phyloP scores from a whole-genome alignment of 208 protist genomes.

The Crithidia acanthocephali region DNA sequence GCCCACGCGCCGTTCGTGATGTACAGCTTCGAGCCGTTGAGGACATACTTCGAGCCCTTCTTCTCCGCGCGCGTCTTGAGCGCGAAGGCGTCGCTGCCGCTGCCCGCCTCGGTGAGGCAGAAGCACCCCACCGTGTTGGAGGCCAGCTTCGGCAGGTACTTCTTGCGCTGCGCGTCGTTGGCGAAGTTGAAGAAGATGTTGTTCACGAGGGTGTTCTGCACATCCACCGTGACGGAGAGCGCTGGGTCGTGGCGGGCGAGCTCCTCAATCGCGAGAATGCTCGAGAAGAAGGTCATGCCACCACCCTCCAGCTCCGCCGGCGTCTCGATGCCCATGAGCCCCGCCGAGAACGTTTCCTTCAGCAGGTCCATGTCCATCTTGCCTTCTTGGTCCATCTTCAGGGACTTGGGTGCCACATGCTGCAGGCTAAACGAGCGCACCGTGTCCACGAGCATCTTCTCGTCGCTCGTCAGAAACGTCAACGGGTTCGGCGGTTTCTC shows the following conservation, averaged over 20 bases:
- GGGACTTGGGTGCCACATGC: conserved; percentile 64
- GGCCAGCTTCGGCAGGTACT: conserved; percentile 92
- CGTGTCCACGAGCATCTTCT: conserved; percentile 71
- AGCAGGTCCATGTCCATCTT: conserved; percentile 72
- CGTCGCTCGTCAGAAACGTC: conserved; percentile 63
- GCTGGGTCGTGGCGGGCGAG: conserved; percentile 88
- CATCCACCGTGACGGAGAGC: conserved; percentile 88
- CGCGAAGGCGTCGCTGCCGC: conserved; percentile 93
- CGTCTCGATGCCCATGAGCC: conserved; percentile 90
- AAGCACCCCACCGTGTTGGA: conserved; percentile 88
- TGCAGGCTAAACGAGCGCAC: conserved; percentile 72
- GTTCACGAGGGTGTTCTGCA: conserved; percentile 94
- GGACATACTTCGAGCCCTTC: conserved; percentile 84
- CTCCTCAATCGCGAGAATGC: conserved; percentile 89
- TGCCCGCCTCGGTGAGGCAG: conserved; percentile 87
- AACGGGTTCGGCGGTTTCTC: conserved; percentile 40
- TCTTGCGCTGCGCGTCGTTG: conserved; percentile 75
- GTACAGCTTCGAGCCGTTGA: conserved; percentile 95
- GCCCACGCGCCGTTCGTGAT: conserved; percentile 95
- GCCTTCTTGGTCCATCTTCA: conserved; percentile 83
- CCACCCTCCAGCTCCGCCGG: conserved; percentile 63
- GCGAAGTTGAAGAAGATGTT: conserved; percentile 85
- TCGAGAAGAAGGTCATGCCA: conserved; percentile 78
- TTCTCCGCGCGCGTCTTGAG: conserved; percentile 87
- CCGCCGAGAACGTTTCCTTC: conserved; percentile 74